Conservation (phyloP, 192 early-diverging fungal genomes). For the Coemansia sp. region DNA sequence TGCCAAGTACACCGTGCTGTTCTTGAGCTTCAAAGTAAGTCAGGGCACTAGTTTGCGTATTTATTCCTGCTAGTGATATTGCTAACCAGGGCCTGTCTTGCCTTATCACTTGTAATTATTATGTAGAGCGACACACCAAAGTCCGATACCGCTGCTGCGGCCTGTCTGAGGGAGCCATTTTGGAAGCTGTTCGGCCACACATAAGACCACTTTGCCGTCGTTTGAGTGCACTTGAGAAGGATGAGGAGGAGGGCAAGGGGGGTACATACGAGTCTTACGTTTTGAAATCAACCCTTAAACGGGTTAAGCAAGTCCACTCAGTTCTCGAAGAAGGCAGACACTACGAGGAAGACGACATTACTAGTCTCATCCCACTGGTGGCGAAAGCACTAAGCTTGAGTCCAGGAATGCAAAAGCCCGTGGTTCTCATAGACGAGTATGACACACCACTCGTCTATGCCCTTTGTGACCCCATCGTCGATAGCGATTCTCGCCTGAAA, state of each 20-base stretch:
- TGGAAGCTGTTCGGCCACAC: not conserved
- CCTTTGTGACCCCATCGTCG: not conserved
- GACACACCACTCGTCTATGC: not conserved
- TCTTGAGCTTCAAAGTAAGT: not conserved
- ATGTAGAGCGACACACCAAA: not conserved
- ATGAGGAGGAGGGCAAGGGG: not conserved
- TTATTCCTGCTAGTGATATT: not conserved
- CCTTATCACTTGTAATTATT: not conserved
- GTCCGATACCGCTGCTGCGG: not conserved
- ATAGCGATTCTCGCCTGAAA: not conserved
- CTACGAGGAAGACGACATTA: not conserved
- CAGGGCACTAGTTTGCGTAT: not conserved
- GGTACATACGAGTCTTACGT: not conserved
- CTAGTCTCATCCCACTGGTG: not conserved
- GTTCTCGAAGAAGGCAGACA: not conserved
- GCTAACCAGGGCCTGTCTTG: not conserved
- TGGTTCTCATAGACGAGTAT: conserved; percentile 2
- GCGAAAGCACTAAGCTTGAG: not conserved
- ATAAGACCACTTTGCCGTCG: not conserved
- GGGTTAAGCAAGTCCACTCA: not conserved
- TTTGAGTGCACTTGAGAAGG: not conserved
- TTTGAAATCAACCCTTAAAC: not conserved
- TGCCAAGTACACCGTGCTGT: not conserved
- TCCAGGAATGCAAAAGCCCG: not conserved
- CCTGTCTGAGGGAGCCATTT: not conserved